These are phyloP conservation scores for Pseudonitzschia pungens DNA, from an alignment of 108 stramenopile genomes.

Conservation along the genomic window DNA sequence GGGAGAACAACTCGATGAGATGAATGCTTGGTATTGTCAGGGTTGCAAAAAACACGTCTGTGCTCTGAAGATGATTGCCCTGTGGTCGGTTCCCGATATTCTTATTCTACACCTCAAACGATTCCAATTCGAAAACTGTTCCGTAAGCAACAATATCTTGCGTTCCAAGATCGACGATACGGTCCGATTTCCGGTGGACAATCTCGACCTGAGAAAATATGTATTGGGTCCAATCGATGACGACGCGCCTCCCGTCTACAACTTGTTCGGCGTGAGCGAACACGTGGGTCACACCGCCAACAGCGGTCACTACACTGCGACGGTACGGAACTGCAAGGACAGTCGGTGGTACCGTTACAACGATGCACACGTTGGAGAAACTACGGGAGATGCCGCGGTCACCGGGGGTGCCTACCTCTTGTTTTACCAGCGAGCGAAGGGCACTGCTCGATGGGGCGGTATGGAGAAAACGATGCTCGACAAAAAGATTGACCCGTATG, in stretches of 20 bases:
- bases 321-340: conserved; percentile 75
- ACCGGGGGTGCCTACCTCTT: conserved; percentile 83
- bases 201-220: conserved; percentile 62
- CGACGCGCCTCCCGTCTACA: conserved; percentile 81
- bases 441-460: conserved; percentile 68
- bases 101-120: conserved; percentile 80
- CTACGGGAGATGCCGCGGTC: conserved; percentile 70
- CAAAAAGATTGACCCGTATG: conserved; percentile 38
- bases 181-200: conserved; percentile 74
- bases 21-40: conserved; percentile 85
- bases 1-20: conserved; percentile 82
- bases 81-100: conserved; percentile 84
- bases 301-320: conserved; percentile 88
- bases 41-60: conserved; percentile 79
- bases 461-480: conserved; percentile 72
- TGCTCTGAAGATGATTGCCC: conserved; percentile 77
- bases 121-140: conserved; percentile 74
- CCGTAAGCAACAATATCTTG: conserved; percentile 51
- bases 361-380: conserved; percentile 73
- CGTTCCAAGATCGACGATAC: conserved; percentile 75
- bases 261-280: conserved; percentile 79
- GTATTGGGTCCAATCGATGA: conserved; percentile 68
- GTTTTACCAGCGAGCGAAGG: conserved; percentile 73
- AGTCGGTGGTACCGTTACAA: conserved; percentile 82
- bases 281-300: conserved; percentile 78